phyloP scores from a whole-genome alignment of 305 asterid genomes.

The Fraxinus dipetala region DNA sequence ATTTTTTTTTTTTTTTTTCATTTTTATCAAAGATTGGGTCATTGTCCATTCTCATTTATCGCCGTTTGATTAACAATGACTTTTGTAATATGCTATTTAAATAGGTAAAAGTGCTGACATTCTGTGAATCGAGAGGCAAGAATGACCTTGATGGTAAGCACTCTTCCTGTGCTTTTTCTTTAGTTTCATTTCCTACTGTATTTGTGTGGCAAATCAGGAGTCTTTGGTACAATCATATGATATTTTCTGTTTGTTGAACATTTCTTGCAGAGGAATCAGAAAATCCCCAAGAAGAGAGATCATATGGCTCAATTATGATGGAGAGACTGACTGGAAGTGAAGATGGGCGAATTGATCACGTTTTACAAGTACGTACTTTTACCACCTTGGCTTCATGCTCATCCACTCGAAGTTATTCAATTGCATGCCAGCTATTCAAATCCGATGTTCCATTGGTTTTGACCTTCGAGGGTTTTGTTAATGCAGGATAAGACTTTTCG shows the following conservation, averaged over 20 bases:
- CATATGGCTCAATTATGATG: conserved; percentile 83
- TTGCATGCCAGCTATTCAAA: background rate
- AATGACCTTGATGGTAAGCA: conserved; percentile 50
- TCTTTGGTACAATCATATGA: background rate
- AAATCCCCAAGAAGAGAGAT: conserved; percentile 57
- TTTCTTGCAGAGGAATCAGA: conserved; percentile 57
- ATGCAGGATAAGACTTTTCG: conserved; percentile 95
- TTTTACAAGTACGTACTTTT: conserved; percentile 64
- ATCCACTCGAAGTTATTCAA: background rate
- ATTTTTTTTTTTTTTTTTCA: background rate
- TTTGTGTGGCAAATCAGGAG: background rate
- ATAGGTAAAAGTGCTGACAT: conserved; percentile 81
- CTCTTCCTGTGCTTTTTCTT: conserved; percentile 15
- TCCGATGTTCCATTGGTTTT: conserved; percentile 2
- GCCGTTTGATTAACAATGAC: background rate
- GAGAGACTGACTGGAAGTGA: conserved; percentile 75
- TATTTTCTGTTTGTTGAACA: background rate
- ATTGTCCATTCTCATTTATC: conserved; percentile 2
- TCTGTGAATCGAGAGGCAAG: conserved; percentile 67
- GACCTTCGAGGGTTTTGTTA: conserved; percentile 8
- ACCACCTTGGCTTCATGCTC: background rate
- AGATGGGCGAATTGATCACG: conserved; percentile 87
- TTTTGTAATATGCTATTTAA: conserved; percentile 22
- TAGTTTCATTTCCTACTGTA: background rate
- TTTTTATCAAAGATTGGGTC: background rate